Base-by-base conservation (phyloP, 306 rosid species). In the Comarum palustre region DNA sequence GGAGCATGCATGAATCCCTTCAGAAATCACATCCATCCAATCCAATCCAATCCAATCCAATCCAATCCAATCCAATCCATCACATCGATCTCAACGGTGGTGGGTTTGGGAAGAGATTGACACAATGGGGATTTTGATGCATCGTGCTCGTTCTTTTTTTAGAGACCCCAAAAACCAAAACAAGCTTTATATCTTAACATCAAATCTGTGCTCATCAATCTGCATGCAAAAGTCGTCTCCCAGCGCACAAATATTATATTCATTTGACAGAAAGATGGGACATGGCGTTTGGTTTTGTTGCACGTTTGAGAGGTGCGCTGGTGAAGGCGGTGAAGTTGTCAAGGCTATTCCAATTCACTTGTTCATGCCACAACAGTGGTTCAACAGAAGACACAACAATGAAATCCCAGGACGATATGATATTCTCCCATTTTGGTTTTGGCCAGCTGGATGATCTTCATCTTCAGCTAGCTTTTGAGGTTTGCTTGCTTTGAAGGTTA, bases 71-170 rank as follows among this genome's bases (percentile, higher is more conserved):
- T 88, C 92, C 20, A 54, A 79, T 83, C 90, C 75, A 84, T 90
- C 95, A 74, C 0, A 81, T 86, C n/a, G n/a, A n/a, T n/a, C 92
- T 80, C 58, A 34, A 71, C 34, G 68, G 79, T 61, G 43, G 51
- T 34, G 70, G 20, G 41, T 43, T 24, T 22, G 11, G 72, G 72
- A 75, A 73, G 78, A 31, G 84, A 88, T 82, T 86, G 92, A 85
- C 87, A 82, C 84, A 85, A 88, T 85, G 73, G 69, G 69, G 83
- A 88, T 78, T 87, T 87, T 90, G 96, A 90, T 96, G 85, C 89
- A 87, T 85, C 94, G 84, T 81, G 95, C 98, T 88, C 92, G 82
- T 77, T n/a, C n/a, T n/a, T 87, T 83, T 90, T 87, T 88, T 85
- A 87, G 92, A 82, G 48, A 67, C 82, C 66, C 88, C 77, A 43